Conservation (phyloP, 768 basidiomycete genomes). For the Mycena belliarum region DNA sequence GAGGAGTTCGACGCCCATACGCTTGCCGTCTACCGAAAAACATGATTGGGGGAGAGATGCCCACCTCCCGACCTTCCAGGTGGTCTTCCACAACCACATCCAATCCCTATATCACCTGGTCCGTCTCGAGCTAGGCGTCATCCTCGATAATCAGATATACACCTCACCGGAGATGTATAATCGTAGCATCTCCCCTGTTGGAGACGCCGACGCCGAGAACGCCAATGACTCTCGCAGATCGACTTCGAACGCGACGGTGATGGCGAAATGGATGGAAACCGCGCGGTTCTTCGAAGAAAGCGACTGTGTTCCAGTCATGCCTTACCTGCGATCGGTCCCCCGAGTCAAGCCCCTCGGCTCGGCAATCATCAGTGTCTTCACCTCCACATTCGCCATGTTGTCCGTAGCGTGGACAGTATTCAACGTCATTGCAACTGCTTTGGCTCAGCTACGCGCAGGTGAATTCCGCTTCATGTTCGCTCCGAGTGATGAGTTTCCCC, state of each 20-base stretch:
- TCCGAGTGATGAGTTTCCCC: too few relatives aligned
- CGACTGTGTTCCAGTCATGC: not conserved
- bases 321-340: not conserved
- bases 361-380: conserved; percentile 5
- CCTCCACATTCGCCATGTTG: conserved; percentile 7
- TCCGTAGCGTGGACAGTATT: conserved; percentile 1
- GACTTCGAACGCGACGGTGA: not conserved
- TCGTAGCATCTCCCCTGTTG: not conserved
- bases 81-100: not conserved
- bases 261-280: not conserved
- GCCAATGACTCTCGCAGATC: not conserved
- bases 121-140: too few relatives aligned
- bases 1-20: too few relatives aligned
- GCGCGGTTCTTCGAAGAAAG: not conserved
- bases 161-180: not conserved
- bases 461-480: too few relatives aligned
- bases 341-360: conserved; percentile 6
- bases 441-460: too few relatives aligned
- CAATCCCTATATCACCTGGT: not conserved
- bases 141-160: not conserved
- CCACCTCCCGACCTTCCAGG: too few relatives aligned
- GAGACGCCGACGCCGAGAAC: too few relatives aligned
- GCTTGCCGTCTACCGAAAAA: too few relatives aligned
- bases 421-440: not conserved
- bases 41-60: too few relatives aligned